A percentile compares a stretch with the other conserved stretches of the same genome.
Conservation (phyloP, 2,329 filamentous ascomycete species). For the Ramichloridium luteum region DNA sequence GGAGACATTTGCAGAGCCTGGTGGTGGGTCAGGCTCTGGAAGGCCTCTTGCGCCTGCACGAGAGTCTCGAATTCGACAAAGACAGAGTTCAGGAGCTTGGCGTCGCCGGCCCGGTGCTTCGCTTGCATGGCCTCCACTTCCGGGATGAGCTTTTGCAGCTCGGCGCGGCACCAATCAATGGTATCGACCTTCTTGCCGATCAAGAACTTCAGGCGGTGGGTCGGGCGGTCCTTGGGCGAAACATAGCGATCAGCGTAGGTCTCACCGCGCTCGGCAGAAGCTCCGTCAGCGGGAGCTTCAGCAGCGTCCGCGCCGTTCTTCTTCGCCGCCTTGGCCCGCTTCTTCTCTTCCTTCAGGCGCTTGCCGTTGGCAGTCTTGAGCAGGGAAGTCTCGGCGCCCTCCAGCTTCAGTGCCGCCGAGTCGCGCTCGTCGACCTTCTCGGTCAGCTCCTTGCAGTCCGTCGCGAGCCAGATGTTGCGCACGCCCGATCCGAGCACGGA, state of each 20-base stretch:
- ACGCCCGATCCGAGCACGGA: constrained; percentile 72
- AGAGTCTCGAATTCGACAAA: constrained; percentile 86
- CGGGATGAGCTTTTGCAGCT: constrained; percentile 63
- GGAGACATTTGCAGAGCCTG: constrained; percentile 77
- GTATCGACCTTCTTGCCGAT: constrained; percentile 87
- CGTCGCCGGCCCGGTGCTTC: constrained; percentile 51
- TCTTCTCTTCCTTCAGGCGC: constrained; percentile 56
- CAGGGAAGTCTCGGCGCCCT: constrained; percentile 75
- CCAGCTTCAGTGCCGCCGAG: constrained; percentile 66
- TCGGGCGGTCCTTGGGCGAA: constrained; percentile 58
- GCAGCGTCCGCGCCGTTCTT: constrained; percentile 25
- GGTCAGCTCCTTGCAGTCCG: constrained; percentile 63
- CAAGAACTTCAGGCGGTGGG: constrained; percentile 59
- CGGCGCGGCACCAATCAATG: constrained; percentile 74
- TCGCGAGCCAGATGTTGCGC: constrained; percentile 71
- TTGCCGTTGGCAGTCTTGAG: constrained; percentile 66
- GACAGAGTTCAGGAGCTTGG: constrained; percentile 57
- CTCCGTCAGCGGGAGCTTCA: constrained; percentile 21
- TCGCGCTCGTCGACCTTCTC: constrained; percentile 73
- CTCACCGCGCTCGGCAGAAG: constrained; percentile 52
- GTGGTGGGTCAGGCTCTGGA: constrained; percentile 78
- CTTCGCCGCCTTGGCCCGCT: constrained; percentile 30
- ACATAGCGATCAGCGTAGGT: constrained; percentile 64
- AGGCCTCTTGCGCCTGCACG: constrained; percentile 72
- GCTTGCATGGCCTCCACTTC: constrained; percentile 57